Evolutionary conservation across 164 flowering plant genomes (phyloP).

Genomic region (Vitis rotundifolia): DNA sequence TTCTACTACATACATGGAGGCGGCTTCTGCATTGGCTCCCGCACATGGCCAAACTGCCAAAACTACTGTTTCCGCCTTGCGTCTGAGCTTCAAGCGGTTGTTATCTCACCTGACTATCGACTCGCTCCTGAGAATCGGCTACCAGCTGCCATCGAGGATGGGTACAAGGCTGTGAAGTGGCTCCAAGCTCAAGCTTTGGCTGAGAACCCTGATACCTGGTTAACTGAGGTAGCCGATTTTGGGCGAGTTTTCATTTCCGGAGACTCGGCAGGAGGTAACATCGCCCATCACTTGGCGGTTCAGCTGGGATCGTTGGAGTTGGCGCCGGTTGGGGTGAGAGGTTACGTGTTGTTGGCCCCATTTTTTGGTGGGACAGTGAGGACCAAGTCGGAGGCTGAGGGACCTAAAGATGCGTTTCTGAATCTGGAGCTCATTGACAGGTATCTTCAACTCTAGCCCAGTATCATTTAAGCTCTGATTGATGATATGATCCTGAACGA

Average conservation of each 20-base stretch:
- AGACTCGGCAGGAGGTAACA: conserved; percentile 84
- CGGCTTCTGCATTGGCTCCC: conserved; percentile 73
- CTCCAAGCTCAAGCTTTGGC: conserved; percentile 55
- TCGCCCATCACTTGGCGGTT: conserved; percentile 66
- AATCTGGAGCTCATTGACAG: conserved; percentile 63
- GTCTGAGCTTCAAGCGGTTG: conserved; percentile 49
- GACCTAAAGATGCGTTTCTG: conserved; percentile 63
- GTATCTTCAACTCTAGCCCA: conserved; percentile 13
- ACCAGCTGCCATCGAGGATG: conserved; percentile 76
- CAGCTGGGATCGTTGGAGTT: conserved; percentile 45
- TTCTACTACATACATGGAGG: conserved; percentile 81
- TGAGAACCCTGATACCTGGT: conserved; percentile 46
- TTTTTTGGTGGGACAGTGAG: conserved; percentile 69
- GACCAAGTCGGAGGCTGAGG: conserved; percentile 58
- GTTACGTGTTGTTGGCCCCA: conserved; percentile 65
- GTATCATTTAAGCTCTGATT: too few species aligned
- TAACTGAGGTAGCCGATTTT: conserved; percentile 58
- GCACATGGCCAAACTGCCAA: conserved; percentile 74
- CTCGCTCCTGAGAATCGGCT: conserved; percentile 78
- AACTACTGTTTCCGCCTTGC: conserved; percentile 67
- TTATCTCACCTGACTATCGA: conserved; percentile 73
- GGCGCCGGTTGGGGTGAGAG: conserved; percentile 59
- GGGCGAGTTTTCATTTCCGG: conserved; percentile 61
- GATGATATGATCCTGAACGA: too few species aligned
- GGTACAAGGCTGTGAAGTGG: conserved; percentile 56